These are phyloP conservation scores for Pisolithus albus DNA, from an alignment of 768 basidiomycete species.

Conservation along the genomic window DNA sequence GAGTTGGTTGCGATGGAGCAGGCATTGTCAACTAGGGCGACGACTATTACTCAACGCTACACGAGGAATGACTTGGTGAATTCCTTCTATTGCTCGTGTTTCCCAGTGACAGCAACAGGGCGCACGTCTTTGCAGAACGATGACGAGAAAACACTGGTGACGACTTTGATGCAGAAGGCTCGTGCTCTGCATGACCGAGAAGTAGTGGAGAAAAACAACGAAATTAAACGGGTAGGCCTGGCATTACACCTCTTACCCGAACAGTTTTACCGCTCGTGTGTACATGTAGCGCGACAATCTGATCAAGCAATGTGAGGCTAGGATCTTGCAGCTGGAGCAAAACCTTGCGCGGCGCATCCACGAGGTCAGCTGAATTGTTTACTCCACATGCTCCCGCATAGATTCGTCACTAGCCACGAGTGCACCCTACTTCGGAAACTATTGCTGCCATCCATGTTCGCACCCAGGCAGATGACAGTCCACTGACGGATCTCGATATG, in stretches of 20 bases:
- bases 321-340: conserved; percentile 41
- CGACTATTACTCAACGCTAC: conserved; percentile 33
- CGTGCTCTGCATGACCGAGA: conserved; percentile 47
- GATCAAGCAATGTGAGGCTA: conserved; percentile 37
- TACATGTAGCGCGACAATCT: conserved; percentile 40
- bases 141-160: conserved; percentile 44
- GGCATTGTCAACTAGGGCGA: conserved; percentile 22
- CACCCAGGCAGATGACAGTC: conserved; percentile 1
- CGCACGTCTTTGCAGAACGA: conserved; percentile 32
- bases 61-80: conserved; percentile 42
- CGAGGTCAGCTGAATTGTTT: conserved; percentile 14
- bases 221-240: conserved; percentile 43
- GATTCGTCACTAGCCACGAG: conserved; percentile 6
- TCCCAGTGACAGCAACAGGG: conserved; percentile 10
- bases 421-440: conserved; percentile 6
- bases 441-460: conserved; percentile 2
- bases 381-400: conserved; percentile 9
- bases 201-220: conserved; percentile 47
- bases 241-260: conserved; percentile 1
- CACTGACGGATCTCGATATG: conserved; percentile 6
- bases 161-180: conserved; percentile 37
- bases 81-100: conserved; percentile 2
- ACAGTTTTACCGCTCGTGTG: neutral
- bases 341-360: conserved; percentile 40
- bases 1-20: conserved; percentile 25